These are phyloP conservation scores for Tetracentron sinense DNA, from an alignment of 164 flowering plant species.

Conservation along the genomic window DNA sequence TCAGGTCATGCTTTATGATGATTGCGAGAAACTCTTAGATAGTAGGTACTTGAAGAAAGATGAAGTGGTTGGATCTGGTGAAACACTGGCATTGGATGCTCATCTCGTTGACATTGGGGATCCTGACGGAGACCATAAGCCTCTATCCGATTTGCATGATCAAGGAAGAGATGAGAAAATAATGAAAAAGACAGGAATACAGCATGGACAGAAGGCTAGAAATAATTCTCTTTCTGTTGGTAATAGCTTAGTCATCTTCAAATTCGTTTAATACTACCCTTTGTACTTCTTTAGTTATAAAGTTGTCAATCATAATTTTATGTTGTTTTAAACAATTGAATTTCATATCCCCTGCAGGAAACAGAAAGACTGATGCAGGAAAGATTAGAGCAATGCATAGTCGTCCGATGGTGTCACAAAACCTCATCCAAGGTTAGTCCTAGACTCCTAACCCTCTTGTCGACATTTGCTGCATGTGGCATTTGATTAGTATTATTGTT, in stretches of 20 bases:
- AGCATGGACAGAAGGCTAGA: slow-evolving; percentile 17
- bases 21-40: slow-evolving; percentile 49
- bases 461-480: neutral
- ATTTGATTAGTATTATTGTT: neutral
- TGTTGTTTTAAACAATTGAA: neutral
- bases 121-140: slow-evolving; percentile 32
- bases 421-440: slow-evolving; percentile 12
- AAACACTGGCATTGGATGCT: slow-evolving; percentile 47
- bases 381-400: slow-evolving; percentile 1
- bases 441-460: neutral
- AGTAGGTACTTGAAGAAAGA: slow-evolving; percentile 57
- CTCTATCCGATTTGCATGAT: slow-evolving; percentile 17
- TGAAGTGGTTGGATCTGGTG: slow-evolving; percentile 56
- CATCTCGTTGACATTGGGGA: slow-evolving; percentile 71
- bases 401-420: neutral
- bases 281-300: neutral
- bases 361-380: slow-evolving; percentile 6
- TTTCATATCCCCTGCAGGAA: slow-evolving; percentile 16
- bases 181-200: slow-evolving; percentile 7
- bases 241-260: slow-evolving; percentile 8
- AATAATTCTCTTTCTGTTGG: slow-evolving; percentile 21
- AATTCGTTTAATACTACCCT: neutral
- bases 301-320: neutral
- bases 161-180: slow-evolving; percentile 23
- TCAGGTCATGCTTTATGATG: slow-evolving; percentile 75